Base-by-base conservation (phyloP, 1,284 basidiomycete genomes). In the Cutaneotrichosporon sp. region DNA sequence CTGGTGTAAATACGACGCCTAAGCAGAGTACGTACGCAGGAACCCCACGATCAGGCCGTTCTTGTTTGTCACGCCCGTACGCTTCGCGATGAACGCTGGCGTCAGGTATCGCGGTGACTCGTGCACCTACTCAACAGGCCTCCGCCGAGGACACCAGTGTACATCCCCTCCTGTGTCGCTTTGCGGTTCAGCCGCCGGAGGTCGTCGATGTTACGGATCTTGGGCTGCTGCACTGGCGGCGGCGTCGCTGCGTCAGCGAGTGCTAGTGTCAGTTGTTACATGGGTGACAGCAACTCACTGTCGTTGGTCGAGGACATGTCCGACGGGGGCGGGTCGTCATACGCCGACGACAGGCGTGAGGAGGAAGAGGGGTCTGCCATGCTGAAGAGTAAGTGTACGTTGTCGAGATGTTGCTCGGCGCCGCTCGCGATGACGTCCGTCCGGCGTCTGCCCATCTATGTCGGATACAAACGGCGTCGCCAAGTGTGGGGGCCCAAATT, bases 31-130 rank as follows among this genome's bases (percentile, higher is more conserved):
- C 64, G 39, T 35, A 66, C 64, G 51, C 21, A 68, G 38, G 47
- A 68, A 68, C 8, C 60, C 64, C 14, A 63, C 34, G 7, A 61
- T 55, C 13, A 68, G 50, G 7, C 54, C 62, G 47, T 66, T 68
- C 37, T 51, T 54, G 3, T 33, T 30, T 10, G 26, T 40, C 33
- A 56, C 18, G 48, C 51, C 40, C 46, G 65, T 21, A 21, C 48
- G 51, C 17, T 42, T 26, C 9, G 47, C 51, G 30, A 41, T 20
- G 12, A 41, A 58, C 13, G 61, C 56, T 56, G 47, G 23, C 4
- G 46, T 62, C 40, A 56, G 51, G 22, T 43, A 10, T 4, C 17
- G 2, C 14, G n/a, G 5, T 7, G 7, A 30, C 26, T 13, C 5
- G 9, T 4, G 17, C n/a, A 12, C 51, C 55, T 43, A 62, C 60